Conservation (phyloP, 306 rosid genomes). For the Rubus idaeus region DNA sequence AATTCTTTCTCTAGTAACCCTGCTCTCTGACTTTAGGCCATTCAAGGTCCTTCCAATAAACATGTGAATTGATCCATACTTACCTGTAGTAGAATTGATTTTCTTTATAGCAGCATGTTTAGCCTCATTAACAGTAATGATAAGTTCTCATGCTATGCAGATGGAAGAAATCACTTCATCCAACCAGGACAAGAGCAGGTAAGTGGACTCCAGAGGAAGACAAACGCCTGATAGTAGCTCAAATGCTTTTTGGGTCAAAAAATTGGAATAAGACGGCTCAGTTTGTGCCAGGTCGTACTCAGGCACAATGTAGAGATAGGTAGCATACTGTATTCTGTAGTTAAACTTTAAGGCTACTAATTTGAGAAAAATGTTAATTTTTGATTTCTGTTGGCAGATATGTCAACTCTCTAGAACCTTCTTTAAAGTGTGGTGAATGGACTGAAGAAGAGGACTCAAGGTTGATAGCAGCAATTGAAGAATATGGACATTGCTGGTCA, state of each 20-base stretch:
- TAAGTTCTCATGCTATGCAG: conserved; percentile 40
- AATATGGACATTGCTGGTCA: conserved; percentile 85
- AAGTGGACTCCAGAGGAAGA: conserved; percentile 74
- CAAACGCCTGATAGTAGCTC: conserved; percentile 73
- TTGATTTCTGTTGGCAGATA: conserved; percentile 57
- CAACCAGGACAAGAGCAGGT: conserved; percentile 65
- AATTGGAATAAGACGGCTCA: conserved; percentile 84
- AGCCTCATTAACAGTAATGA: neutral
- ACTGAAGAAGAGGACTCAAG: conserved; percentile 80
- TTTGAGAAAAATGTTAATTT: conserved; percentile 25
- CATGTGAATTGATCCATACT: neutral
- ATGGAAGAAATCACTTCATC: conserved; percentile 86
- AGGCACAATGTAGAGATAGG: conserved; percentile 98
- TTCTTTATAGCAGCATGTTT: neutral
- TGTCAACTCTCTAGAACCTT: conserved; percentile 79
- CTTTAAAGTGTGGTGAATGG: conserved; percentile 75
- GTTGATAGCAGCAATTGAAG: conserved; percentile 64
- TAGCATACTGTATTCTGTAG: conserved; percentile 24
- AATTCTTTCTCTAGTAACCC: neutral
- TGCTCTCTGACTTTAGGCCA: neutral
- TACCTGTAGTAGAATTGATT: neutral
- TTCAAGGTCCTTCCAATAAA: neutral
- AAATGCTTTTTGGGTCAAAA: conserved; percentile 82
- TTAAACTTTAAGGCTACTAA: conserved; percentile 6
- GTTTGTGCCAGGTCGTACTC: conserved; percentile 83